Conservation (phyloP, 495 filamentous ascomycete species). For the Tuber calosporum region DNA sequence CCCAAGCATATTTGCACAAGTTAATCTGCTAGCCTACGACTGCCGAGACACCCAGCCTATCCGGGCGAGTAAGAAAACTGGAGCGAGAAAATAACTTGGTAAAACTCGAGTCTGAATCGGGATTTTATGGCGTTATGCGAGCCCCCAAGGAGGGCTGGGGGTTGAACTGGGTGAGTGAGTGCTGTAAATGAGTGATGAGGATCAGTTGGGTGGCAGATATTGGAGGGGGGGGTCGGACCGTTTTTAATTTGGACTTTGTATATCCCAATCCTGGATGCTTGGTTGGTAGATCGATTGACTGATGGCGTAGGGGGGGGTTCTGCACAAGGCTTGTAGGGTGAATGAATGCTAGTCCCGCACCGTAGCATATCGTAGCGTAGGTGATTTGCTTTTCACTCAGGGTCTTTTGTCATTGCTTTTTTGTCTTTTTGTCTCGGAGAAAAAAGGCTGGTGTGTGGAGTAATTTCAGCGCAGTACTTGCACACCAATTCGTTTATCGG, state of each 20-base stretch:
- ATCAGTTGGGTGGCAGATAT: not conserved
- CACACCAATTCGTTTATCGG: slow-evolving; percentile 14
- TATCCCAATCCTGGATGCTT: not conserved
- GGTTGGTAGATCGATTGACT: not conserved
- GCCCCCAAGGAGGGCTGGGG: not conserved
- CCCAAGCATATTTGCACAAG: not conserved
- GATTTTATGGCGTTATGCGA: not conserved
- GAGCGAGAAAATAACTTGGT: not conserved
- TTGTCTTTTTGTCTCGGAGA: slow-evolving; percentile 4
- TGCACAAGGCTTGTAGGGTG: not conserved
- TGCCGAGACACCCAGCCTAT: not conserved
- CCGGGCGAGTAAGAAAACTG: not conserved
- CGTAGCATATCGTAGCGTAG: not conserved
- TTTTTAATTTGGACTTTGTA: not conserved
- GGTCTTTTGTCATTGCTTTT: not conserved
- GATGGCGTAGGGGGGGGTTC: not conserved
- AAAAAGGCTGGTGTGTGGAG: slow-evolving; percentile 10
- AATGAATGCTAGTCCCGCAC: not conserved
- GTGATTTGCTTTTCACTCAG: not conserved
- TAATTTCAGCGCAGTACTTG: slow-evolving; percentile 17
- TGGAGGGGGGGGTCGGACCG: not conserved
- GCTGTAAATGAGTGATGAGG: not conserved
- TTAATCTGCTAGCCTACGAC: not conserved
- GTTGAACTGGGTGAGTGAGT: not conserved
- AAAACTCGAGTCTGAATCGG: not conserved